phyloP scores from a whole-genome alignment of 345 rosid species.

The Lepidium sativum region DNA sequence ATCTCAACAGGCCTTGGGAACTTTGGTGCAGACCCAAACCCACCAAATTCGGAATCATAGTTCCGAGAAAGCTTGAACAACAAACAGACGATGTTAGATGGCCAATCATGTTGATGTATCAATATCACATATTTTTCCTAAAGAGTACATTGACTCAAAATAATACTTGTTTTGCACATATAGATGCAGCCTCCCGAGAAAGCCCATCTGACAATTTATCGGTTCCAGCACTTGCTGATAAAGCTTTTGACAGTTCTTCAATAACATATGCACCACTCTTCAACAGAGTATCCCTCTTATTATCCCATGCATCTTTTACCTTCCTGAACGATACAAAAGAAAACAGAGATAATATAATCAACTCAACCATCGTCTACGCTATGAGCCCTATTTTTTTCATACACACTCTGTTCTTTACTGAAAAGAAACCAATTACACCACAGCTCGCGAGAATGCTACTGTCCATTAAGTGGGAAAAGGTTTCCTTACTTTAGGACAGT shows the following conservation, averaged over 20 bases:
- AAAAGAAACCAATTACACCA: neutral
- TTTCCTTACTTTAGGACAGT: slow-evolving; percentile 54
- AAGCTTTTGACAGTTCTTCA: slow-evolving; percentile 80
- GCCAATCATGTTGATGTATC: neutral
- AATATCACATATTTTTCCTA: neutral
- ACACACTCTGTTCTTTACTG: neutral
- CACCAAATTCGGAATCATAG: slow-evolving; percentile 67
- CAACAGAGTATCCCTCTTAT: slow-evolving; percentile 53
- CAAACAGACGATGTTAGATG: slow-evolving; percentile 11
- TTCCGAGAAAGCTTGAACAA: slow-evolving; percentile 58
- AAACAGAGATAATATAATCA: neutral
- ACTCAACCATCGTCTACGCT: neutral
- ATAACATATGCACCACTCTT: slow-evolving; percentile 80
- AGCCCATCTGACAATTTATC: slow-evolving; percentile 59
- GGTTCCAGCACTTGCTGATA: slow-evolving; percentile 51
- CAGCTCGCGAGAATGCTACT: neutral
- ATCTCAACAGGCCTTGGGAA: slow-evolving; percentile 96
- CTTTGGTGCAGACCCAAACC: slow-evolving; percentile 95
- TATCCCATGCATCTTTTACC: slow-evolving; percentile 80
- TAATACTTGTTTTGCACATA: slow-evolving; percentile 83
- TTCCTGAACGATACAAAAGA: slow-evolving; percentile 40
- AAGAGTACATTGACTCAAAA: neutral
- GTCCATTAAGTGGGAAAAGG: neutral
- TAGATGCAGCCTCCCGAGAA: slow-evolving; percentile 38
- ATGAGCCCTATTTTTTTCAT: neutral